Percentiles rank a stretch among this genome's conserved stretches.
Evolutionary conservation across 371 early-diverging fungal species (phyloP).

Genomic region (Apophysomyces trapeziformis): DNA sequence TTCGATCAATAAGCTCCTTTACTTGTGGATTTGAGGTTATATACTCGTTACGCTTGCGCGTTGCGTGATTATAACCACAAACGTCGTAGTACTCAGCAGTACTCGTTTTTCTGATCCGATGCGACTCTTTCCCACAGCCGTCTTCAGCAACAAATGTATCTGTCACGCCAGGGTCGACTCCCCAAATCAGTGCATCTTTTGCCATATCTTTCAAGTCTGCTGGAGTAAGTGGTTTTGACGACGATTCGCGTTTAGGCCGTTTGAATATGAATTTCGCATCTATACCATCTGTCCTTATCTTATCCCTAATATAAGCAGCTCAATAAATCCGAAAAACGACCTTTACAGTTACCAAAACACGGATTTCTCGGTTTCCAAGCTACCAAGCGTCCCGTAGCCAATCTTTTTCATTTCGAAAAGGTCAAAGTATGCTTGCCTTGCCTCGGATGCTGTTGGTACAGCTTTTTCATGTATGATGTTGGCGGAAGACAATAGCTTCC

Average conservation of each 20-base stretch:
- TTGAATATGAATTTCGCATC: conserved; percentile 11
- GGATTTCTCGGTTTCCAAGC: conserved; percentile 7
- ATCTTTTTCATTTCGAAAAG: conserved; percentile 12
- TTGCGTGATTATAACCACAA: background rate
- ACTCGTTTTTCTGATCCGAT: conserved; percentile 7
- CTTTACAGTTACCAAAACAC: conserved; percentile 4
- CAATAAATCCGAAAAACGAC: background rate
- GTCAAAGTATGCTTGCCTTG: conserved; percentile 1
- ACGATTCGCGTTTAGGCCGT: background rate
- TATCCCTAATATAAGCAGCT: background rate
- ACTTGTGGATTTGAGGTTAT: background rate
- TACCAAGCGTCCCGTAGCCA: background rate
- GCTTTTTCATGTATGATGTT: background rate
- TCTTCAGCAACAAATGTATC: conserved; percentile 21
- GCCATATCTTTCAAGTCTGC: background rate
- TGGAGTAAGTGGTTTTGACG: background rate
- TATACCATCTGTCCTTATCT: conserved; percentile 2
- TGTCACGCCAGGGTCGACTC: conserved; percentile 21
- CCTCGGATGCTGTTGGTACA: background rate
- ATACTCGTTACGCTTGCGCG: background rate
- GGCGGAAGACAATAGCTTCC: background rate
- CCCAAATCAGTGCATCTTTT: conserved; percentile 6
- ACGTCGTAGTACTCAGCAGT: conserved; percentile 19
- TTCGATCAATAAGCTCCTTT: conserved; percentile 11
- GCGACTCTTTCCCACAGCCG: background rate